phyloP scores from a whole-genome alignment of 305 asterid species.

The Fraxinus xanthoxyloides region DNA sequence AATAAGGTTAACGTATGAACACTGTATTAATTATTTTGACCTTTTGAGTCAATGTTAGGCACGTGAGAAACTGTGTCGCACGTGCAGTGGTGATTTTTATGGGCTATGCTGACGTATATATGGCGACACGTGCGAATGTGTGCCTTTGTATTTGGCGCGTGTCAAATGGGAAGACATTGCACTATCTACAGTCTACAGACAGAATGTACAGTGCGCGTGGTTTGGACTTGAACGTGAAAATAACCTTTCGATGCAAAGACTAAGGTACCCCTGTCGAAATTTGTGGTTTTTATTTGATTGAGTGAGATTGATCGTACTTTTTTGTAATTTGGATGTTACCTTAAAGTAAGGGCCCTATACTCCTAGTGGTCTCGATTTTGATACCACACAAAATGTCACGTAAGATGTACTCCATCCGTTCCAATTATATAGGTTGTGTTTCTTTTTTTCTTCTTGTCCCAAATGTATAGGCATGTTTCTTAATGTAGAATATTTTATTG shows the following conservation, averaged over 20 bases:
- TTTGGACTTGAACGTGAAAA: slow-evolving; percentile 34
- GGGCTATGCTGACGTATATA: slow-evolving; percentile 28
- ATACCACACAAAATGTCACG: too few relatives aligned
- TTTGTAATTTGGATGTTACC: background rate
- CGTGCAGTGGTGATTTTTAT: slow-evolving; percentile 17
- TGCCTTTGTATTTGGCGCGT: slow-evolving; percentile 23
- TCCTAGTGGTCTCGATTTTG: background rate
- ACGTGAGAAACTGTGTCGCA: slow-evolving; percentile 37
- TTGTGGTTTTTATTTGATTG: slow-evolving; percentile 8
- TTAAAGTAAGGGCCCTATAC: background rate
- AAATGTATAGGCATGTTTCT: too few relatives aligned
- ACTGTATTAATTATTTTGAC: background rate
- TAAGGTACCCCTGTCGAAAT: slow-evolving; percentile 23
- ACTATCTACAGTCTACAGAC: slow-evolving; percentile 17
- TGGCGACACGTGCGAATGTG: slow-evolving; percentile 29
- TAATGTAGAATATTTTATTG: too few relatives aligned
- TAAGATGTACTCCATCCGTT: too few relatives aligned
- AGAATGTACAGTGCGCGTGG: slow-evolving; percentile 52
- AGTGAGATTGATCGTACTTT: background rate
- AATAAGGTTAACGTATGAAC: background rate
- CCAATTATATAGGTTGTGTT: too few relatives aligned
- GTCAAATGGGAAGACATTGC: slow-evolving; percentile 22
- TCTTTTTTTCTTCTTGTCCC: too few relatives aligned
- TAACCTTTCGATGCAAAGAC: slow-evolving; percentile 28
- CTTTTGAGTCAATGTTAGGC: slow-evolving; percentile 3